Percentiles rank a stretch among this genome's conserved stretches.
Evolutionary conservation across 805 yeast species (phyloP).

Genomic region (Wickerhamiella parazyma): DNA sequence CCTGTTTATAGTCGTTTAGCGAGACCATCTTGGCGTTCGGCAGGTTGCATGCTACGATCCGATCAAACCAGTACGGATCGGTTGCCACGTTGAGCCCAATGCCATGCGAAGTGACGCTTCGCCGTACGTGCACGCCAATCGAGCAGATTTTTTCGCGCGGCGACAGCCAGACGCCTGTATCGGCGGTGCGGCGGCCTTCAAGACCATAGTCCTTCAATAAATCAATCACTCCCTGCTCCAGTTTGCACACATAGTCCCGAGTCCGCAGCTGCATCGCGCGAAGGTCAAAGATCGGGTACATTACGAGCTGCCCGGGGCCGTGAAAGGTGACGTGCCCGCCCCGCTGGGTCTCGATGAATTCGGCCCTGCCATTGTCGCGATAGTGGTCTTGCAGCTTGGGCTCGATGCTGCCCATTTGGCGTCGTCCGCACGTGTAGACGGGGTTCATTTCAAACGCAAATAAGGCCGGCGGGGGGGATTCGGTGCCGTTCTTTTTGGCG

Average conservation of each 20-base stretch:
- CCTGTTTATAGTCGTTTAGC: conserved; percentile 17
- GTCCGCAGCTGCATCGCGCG: conserved; percentile 45
- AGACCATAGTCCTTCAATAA: conserved; percentile 34
- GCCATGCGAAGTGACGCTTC: conserved; percentile 83
- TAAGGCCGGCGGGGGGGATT: conserved; percentile 8
- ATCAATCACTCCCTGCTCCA: conserved; percentile 44
- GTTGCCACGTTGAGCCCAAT: conserved; percentile 67
- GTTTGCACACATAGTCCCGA: conserved; percentile 49
- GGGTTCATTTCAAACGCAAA: conserved; percentile 75
- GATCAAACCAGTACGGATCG: conserved; percentile 56
- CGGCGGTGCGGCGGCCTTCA: conserved; percentile 38
- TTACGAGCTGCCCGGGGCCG: conserved; percentile 88
- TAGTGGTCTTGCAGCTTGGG: conserved; percentile 21
- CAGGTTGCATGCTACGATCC: conserved; percentile 76
- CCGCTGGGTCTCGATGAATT: conserved; percentile 62
- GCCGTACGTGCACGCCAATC: conserved; percentile 73
- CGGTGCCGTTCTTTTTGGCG: conserved; percentile 1
- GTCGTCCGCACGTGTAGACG: conserved; percentile 83
- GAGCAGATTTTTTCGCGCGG: conserved; percentile 61
- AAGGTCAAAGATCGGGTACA: conserved; percentile 67
- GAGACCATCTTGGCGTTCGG: conserved; percentile 47
- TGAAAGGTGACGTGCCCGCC: conserved; percentile 97
- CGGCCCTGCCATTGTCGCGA: conserved; percentile 27
- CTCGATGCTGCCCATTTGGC: conserved; percentile 46
- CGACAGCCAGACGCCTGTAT: conserved; percentile 83